Conservation (phyloP, 2,329 filamentous ascomycete species). For the Aschersonia sp. region DNA sequence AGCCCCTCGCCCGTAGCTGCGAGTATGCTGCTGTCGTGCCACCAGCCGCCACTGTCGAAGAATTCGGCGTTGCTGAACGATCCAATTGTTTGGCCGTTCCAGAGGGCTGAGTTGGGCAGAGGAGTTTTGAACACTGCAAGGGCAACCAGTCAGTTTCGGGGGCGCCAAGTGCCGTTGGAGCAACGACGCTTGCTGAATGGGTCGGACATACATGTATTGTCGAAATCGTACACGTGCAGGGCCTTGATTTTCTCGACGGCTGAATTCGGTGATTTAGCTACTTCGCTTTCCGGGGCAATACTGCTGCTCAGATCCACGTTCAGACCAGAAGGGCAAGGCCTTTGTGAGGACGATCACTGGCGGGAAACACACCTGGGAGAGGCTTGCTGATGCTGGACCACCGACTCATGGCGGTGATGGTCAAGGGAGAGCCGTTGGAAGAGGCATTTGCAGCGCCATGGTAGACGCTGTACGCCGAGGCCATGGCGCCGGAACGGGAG, state of each 20-base stretch:
- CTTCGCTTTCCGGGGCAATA: neutral
- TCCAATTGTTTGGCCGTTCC: conserved; percentile 67
- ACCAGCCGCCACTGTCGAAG: conserved; percentile 83
- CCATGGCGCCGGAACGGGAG: conserved; percentile 19
- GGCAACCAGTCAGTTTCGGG: neutral
- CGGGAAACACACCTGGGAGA: conserved; percentile 42
- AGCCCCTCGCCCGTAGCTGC: conserved; percentile 72
- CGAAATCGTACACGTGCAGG: conserved; percentile 94
- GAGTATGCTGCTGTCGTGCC: conserved; percentile 83
- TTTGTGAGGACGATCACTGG: too few species aligned
- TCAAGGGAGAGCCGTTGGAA: conserved; percentile 24
- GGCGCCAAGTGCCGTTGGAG: too few species aligned
- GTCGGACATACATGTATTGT: conserved; percentile 64
- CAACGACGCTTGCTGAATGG: neutral
- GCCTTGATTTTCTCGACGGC: conserved; percentile 55
- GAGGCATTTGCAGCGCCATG: conserved; percentile 13
- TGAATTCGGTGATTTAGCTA: conserved; percentile 9
- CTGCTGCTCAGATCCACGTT: too few species aligned
- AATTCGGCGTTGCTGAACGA: conserved; percentile 60
- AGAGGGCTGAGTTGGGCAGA: conserved; percentile 75
- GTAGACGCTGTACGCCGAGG: conserved; percentile 23
- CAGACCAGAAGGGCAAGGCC: too few species aligned
- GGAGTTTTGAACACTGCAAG: conserved; percentile 76
- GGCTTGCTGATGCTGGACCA: conserved; percentile 71
- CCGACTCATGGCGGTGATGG: conserved; percentile 61